A percentile compares a stretch with the other conserved stretches of the same genome.
These are phyloP conservation scores for Thymus quinquecostatus DNA, from an alignment of 257 asterid species.

Conservation along the genomic window DNA sequence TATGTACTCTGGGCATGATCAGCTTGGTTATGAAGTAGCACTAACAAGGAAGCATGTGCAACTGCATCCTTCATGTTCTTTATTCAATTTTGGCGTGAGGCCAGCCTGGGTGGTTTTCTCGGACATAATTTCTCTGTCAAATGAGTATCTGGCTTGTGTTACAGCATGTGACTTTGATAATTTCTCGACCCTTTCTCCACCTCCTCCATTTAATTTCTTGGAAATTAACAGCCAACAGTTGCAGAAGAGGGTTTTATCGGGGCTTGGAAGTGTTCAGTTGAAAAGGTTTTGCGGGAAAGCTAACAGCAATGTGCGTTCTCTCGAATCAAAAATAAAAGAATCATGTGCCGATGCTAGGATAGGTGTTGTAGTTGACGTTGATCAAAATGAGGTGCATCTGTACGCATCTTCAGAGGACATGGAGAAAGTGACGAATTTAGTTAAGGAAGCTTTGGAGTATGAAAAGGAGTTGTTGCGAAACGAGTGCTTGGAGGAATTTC, in stretches of 20 bases:
- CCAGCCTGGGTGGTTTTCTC: constrained; percentile 88
- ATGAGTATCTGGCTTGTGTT: constrained; percentile 80
- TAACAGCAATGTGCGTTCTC: constrained; percentile 47
- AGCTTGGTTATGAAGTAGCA: constrained; percentile 91
- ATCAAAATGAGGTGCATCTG: constrained; percentile 61
- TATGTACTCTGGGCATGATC: constrained; percentile 90
- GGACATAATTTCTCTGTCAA: constrained; percentile 68
- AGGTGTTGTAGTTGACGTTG: constrained; percentile 67
- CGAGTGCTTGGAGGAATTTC: constrained; percentile 78
- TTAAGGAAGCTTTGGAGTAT: constrained; percentile 57
- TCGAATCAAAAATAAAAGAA: constrained; percentile 63
- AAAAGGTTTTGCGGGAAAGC: constrained; percentile 85
- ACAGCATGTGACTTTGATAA: constrained; percentile 60
- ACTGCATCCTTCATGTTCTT: constrained; percentile 86
- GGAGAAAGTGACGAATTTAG: constrained; percentile 54
- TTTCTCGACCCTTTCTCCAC: constrained; percentile 61
- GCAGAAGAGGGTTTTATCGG: constrained; percentile 61
- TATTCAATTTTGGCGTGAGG: constrained; percentile 67
- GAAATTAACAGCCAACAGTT: constrained; percentile 61
- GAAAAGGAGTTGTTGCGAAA: constrained; percentile 60
- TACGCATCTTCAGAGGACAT: constrained; percentile 71
- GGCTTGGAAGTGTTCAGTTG: constrained; percentile 62
- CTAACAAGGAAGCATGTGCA: constrained; percentile 71
- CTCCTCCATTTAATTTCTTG: constrained; percentile 61
- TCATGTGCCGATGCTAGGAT: constrained; percentile 66